These are phyloP conservation scores for Mallotus japonicus DNA, from an alignment of 441 rosid genomes.

Conservation along the genomic window DNA sequence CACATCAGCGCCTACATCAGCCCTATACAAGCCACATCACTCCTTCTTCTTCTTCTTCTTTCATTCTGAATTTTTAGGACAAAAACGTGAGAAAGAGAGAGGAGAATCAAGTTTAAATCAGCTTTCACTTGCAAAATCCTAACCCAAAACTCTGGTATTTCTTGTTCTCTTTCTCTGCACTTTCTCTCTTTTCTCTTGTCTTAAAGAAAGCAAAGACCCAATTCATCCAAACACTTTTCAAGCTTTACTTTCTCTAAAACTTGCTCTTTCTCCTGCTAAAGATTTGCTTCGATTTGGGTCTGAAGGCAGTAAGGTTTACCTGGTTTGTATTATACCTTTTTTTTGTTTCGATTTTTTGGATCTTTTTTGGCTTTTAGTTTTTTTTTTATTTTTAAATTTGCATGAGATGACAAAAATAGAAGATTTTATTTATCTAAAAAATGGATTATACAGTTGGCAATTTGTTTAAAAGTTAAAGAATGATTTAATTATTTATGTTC, in stretches of 20 bases:
- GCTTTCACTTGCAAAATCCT: too few species aligned
- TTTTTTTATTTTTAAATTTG: constrained; percentile 4
- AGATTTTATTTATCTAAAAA: neutral
- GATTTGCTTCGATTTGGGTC: constrained; percentile 67
- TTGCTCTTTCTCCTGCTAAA: constrained; percentile 51
- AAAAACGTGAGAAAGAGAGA: too few species aligned
- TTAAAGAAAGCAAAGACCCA: constrained; percentile 40
- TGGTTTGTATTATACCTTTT: constrained; percentile 50
- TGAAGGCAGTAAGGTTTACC: constrained; percentile 77
- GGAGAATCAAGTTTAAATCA: too few species aligned
- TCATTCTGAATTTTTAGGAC: too few species aligned
- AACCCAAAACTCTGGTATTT: too few species aligned
- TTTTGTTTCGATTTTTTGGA: constrained; percentile 13
- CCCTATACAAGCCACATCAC: too few species aligned
- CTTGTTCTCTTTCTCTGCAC: neutral
- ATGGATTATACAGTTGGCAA: neutral
- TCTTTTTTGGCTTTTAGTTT: constrained; percentile 27
- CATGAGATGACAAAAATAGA: neutral
- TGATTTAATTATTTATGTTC: neutral
- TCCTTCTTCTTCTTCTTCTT: too few species aligned
- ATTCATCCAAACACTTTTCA: constrained; percentile 42
- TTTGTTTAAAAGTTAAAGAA: neutral
- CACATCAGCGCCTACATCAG: too few species aligned
- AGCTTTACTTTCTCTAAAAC: constrained; percentile 52
- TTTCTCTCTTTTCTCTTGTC: neutral